phyloP scores from a whole-genome alignment of 495 filamentous ascomycete genomes.

The Astrothelium subdiscretum region DNA sequence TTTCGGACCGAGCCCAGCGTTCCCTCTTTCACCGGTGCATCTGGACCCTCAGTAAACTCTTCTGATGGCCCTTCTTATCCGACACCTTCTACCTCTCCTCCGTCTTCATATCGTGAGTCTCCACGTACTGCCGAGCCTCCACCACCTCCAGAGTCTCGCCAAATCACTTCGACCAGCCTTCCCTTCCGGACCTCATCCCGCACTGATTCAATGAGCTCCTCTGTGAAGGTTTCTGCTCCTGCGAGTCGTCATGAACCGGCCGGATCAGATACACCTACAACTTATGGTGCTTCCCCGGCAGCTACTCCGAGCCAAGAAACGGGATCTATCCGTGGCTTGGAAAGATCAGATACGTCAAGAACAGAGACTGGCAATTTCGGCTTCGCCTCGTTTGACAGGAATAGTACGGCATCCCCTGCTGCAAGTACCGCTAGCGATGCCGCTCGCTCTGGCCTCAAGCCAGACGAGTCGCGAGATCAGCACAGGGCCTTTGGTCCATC shows the following conservation, averaged over 20 bases:
- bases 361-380: slow-evolving; percentile 14
- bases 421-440: slow-evolving; percentile 21
- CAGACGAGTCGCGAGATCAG: slow-evolving; percentile 22
- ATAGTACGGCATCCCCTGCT: slow-evolving; percentile 19
- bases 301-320: slow-evolving; percentile 38
- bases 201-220: slow-evolving; percentile 59
- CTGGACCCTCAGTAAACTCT: slow-evolving; percentile 42
- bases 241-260: slow-evolving; percentile 56
- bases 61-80: slow-evolving; percentile 31
- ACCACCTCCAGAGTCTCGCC: slow-evolving; percentile 53
- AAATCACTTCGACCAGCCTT: slow-evolving; percentile 34
- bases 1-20: slow-evolving; percentile 50
- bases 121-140: slow-evolving; percentile 44
- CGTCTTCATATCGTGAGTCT: slow-evolving; percentile 40
- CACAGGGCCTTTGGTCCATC: slow-evolving; percentile 21
- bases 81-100: slow-evolving; percentile 53
- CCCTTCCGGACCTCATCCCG: slow-evolving; percentile 26
- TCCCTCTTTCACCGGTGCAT: slow-evolving; percentile 32
- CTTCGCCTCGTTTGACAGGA: slow-evolving; percentile 14
- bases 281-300: slow-evolving; percentile 26
- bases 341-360: slow-evolving; percentile 26
- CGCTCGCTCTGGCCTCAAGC: slow-evolving; percentile 15
- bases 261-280: slow-evolving; percentile 49
- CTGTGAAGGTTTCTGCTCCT: slow-evolving; percentile 71
- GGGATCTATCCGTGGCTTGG: slow-evolving; percentile 13